Percentiles rank a stretch among this genome's conserved stretches.
Evolutionary conservation across 768 basidiomycete species (phyloP).

Genomic region (Podaxis sp.): DNA sequence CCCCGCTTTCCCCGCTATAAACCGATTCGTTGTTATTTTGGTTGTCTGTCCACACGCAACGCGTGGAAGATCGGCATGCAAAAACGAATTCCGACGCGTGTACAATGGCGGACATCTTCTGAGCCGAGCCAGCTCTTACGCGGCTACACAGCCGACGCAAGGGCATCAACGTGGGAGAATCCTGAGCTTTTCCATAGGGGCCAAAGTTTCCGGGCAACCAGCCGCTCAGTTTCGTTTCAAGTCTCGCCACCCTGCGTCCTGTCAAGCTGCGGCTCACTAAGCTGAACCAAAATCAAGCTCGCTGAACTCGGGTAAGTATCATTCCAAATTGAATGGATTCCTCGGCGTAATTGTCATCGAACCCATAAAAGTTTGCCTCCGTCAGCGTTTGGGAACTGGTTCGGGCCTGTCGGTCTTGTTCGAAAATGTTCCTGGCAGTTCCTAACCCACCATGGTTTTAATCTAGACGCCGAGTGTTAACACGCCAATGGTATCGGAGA

Average conservation of each 20-base stretch:
- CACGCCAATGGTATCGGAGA: background rate
- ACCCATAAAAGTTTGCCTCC: background rate
- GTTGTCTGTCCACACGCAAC: background rate
- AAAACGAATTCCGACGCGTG: background rate
- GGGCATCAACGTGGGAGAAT: too few species aligned
- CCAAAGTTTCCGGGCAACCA: too few species aligned
- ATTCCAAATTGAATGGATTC: background rate
- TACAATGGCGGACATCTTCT: background rate
- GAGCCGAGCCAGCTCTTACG: background rate
- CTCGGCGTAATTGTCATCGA: background rate
- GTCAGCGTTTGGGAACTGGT: background rate
- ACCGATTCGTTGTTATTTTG: constrained; percentile 12
- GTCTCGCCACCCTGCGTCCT: too few species aligned
- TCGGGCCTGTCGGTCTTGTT: background rate
- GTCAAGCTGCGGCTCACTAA: background rate
- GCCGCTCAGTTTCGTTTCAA: too few species aligned
- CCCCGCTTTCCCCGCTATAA: background rate
- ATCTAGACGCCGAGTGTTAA: background rate
- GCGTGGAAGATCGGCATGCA: background rate
- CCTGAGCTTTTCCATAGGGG: too few species aligned
- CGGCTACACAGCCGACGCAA: too few species aligned
- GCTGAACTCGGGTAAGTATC: background rate
- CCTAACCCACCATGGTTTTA: background rate
- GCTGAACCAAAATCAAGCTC: background rate
- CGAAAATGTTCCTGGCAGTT: background rate